Evolutionary conservation across 176 grass and related monocot species (phyloP), one percentile per base, ranked within the genome.

Genomic region (Cymbopogon citratus): DNA sequence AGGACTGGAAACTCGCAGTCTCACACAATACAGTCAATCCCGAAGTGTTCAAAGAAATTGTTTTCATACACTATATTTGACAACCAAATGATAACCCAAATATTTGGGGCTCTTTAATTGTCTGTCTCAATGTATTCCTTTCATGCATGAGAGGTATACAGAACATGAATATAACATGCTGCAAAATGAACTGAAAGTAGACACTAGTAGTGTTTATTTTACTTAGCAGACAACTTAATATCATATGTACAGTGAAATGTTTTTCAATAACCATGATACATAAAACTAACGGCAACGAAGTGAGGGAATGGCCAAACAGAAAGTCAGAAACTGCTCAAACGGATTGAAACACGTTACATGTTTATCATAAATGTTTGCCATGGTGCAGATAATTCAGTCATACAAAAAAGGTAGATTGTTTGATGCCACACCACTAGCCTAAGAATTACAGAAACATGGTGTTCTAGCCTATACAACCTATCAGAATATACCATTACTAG

Each of bases 41-140:
- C 33, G 69, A 66, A 49, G 66, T n/a, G 21, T 49, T 13, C 15
- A 12, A 48, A 26, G 6, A 71, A 52, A 7, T 19, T 63, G 1
- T 15, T 57, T 51, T 81, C 82, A 70, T 44, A 77, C 76, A 64
- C 2, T 68, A 80, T 39, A 56, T 39, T 2, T 25, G 44, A 68
- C 28, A 67, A 44, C 6, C 2, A 52, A 19, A 63, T 18, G 23
- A 52, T 23, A 35, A 71, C 18, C 24, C 19, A 78, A 62, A 80
- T 56, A 74, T 33, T 31, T 48, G 27, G 41, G 61, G 46, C 24
- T 4, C 7, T 7, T 19, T 33, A 18, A 1, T 52, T 54, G 5
- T 66, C 4, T 61, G 13, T 80, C 7, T n/a, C 21, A 35, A 48
- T 38, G 23, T 82, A 36, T 11, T 40, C 52, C 57, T 85, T 7